Evolutionary conservation across 495 filamentous ascomycete genomes (phyloP).

Genomic region (Hypoxylon perforatum): DNA sequence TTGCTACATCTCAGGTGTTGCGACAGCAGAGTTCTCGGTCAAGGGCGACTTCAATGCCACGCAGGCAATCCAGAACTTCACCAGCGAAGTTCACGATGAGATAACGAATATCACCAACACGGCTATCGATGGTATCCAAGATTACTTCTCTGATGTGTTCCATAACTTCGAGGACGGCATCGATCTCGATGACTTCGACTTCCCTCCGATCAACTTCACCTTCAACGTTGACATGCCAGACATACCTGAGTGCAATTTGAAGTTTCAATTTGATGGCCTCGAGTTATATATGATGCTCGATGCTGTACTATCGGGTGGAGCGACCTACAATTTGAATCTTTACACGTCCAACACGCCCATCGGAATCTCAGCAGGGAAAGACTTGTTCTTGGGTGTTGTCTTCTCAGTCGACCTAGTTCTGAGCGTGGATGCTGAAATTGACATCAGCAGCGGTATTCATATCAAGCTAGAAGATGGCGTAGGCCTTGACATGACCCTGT

Average conservation of each 20-base stretch:
- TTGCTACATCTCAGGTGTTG: conserved; percentile 63
- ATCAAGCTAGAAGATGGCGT: conserved; percentile 61
- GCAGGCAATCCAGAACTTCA: conserved; percentile 49
- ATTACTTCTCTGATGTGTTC: conserved; percentile 27
- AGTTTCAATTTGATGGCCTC: conserved; percentile 61
- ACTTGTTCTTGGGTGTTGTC: conserved; percentile 54
- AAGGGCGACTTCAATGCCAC: conserved; percentile 53
- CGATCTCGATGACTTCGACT: conserved; percentile 48
- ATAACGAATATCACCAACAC: conserved; percentile 47
- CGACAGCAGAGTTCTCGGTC: conserved; percentile 54
- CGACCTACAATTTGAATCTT: conserved; percentile 62
- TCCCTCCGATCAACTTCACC: conserved; percentile 50
- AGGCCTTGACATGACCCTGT: conserved; percentile 55
- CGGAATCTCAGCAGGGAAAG: conserved; percentile 52
- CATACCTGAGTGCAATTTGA: conserved; percentile 55
- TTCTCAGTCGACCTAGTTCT: conserved; percentile 62
- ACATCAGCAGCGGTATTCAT: conserved; percentile 64
- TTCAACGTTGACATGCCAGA: conserved; percentile 54
- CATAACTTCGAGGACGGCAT: conserved; percentile 43
- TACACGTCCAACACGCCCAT: conserved; percentile 57
- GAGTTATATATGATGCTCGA: conserved; percentile 65
- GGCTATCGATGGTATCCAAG: conserved; percentile 43
- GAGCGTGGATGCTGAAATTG: conserved; percentile 55
- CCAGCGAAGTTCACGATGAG: conserved; percentile 37
- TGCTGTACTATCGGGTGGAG: conserved; percentile 52